A percentile compares a stretch with the other conserved stretches of the same genome.
These are phyloP conservation scores for Acer negundo DNA, from an alignment of 345 rosid genomes.

Conservation along the genomic window DNA sequence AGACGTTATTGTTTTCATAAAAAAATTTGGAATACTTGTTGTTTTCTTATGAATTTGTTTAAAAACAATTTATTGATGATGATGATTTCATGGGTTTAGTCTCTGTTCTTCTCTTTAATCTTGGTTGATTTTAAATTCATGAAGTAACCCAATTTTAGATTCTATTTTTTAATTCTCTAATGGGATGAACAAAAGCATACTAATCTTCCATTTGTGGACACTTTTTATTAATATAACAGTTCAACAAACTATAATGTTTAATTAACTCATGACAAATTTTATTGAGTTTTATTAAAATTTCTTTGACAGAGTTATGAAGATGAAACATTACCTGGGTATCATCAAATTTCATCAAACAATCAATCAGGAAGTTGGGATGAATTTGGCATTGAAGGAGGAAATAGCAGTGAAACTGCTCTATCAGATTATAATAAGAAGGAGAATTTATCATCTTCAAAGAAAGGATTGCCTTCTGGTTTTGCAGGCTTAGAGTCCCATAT, in stretches of 20 bases:
- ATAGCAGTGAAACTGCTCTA: slow-evolving; percentile 39
- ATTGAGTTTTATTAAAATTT: background rate
- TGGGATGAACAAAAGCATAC: background rate
- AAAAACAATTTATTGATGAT: background rate
- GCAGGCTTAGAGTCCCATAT: slow-evolving; percentile 43
- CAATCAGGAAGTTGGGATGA: slow-evolving; percentile 80
- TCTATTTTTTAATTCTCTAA: background rate
- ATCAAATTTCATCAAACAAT: slow-evolving; percentile 42
- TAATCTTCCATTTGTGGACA: background rate
- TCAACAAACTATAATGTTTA: background rate
- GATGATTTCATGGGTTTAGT: too few relatives aligned
- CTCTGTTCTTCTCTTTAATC: background rate
- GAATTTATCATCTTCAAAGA: slow-evolving; percentile 49
- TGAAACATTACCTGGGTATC: slow-evolving; percentile 54
- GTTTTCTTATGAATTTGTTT: background rate
- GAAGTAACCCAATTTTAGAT: too few relatives aligned
- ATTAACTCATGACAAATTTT: background rate
- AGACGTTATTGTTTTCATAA: slow-evolving; percentile 1
- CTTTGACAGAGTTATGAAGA: slow-evolving; percentile 84
- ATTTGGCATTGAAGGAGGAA: slow-evolving; percentile 49
- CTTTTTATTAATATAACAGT: background rate
- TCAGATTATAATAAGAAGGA: slow-evolving; percentile 62
- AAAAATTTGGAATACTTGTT: background rate
- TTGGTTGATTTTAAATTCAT: background rate
- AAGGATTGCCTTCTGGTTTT: slow-evolving; percentile 45